Conservation (phyloP, 2,329 filamentous ascomycete genomes). For the Ceratocystis cubensis region DNA sequence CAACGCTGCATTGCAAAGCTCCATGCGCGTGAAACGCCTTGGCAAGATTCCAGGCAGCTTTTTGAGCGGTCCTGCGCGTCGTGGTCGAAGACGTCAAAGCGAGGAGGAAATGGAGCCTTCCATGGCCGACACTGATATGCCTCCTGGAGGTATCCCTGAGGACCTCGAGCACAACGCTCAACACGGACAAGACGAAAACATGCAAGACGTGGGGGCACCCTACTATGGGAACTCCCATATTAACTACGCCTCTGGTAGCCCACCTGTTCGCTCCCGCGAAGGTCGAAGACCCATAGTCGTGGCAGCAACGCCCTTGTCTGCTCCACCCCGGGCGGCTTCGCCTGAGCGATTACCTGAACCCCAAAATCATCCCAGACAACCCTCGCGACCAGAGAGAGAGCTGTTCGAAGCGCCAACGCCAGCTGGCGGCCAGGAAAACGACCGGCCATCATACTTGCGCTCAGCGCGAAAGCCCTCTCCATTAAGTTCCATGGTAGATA, state of each 20-base stretch:
- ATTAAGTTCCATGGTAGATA: constrained; percentile 13
- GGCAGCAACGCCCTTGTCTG: constrained; percentile 37
- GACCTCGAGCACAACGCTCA: constrained; percentile 35
- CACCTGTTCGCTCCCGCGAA: constrained; percentile 36
- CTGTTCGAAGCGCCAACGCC: constrained; percentile 27
- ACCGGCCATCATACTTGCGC: constrained; percentile 55
- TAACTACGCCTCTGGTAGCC: constrained; percentile 47
- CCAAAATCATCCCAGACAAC: constrained; percentile 21
- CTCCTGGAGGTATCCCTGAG: constrained; percentile 25
- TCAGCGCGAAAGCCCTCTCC: constrained; percentile 13
- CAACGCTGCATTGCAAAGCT: constrained; percentile 54
- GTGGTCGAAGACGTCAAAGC: constrained; percentile 56
- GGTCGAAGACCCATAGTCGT: constrained; percentile 21
- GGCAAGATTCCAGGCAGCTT: constrained; percentile 66
- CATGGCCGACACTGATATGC: constrained; percentile 32
- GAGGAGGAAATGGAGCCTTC: constrained; percentile 47
- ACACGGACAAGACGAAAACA: constrained; percentile 22
- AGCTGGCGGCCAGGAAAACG: constrained; percentile 71
- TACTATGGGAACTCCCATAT: constrained; percentile 31
- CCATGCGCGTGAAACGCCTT: constrained; percentile 64
- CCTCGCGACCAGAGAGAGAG: constrained; percentile 8
- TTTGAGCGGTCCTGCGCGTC: constrained; percentile 64
- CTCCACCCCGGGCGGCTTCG: constrained; percentile 44
- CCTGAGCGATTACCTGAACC: constrained; percentile 26
- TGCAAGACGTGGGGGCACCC: constrained; percentile 32